phyloP scores from a whole-genome alignment of 305 asterid genomes.

The Withania somnifera region DNA sequence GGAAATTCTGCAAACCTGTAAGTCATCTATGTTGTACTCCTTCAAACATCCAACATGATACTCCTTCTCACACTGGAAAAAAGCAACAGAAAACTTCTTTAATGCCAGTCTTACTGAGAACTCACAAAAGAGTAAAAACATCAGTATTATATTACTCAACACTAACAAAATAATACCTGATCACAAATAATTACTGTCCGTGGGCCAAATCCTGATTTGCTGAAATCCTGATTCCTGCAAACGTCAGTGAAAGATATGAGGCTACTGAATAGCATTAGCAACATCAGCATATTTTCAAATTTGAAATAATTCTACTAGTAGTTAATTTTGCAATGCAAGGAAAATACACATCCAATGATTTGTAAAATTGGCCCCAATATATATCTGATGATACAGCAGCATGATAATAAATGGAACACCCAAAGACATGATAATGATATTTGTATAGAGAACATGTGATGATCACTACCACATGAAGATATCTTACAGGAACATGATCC shows the following conservation, averaged over 20 bases:
- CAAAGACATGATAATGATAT: background rate
- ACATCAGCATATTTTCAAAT: background rate
- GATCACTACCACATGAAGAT: background rate
- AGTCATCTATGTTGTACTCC: slow-evolving; percentile 55
- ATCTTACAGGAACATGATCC: background rate
- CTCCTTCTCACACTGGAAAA: slow-evolving; percentile 76
- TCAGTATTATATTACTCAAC: background rate
- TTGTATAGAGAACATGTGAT: background rate
- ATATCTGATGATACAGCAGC: background rate
- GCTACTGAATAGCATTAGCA: background rate
- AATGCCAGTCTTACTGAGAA: background rate
- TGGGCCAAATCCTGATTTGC: slow-evolving; percentile 43
- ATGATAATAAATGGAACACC: background rate
- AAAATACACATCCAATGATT: background rate
- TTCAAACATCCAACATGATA: slow-evolving; percentile 80
- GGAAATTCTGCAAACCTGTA: slow-evolving; percentile 39
- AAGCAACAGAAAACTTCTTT: slow-evolving; percentile 1
- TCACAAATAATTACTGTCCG: slow-evolving; percentile 82
- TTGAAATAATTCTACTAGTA: background rate
- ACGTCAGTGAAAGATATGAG: background rate
- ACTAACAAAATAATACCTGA: slow-evolving; percentile 41
- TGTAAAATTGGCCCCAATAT: too few species aligned
- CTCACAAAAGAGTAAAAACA: background rate
- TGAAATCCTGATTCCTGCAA: slow-evolving; percentile 66
- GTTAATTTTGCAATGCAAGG: background rate